Percentiles rank a stretch among this genome's conserved stretches.
Conservation (phyloP, 768 basidiomycete genomes). For the Brasilioporus rufonigricans region DNA sequence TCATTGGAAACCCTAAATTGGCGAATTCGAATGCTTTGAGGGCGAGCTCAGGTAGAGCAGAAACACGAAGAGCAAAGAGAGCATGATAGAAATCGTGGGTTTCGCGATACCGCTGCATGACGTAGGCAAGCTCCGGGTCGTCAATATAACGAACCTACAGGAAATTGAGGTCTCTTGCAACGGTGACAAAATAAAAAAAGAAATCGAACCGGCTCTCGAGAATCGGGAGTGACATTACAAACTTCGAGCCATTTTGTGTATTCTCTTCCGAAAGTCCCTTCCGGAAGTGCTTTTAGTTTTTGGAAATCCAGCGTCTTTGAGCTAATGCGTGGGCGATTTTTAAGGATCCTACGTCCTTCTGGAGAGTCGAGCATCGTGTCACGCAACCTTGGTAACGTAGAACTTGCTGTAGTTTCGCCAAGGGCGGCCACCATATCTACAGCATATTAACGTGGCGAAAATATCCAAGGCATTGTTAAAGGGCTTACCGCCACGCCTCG, state of each 20-base stretch:
- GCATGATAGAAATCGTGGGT: slow-evolving; percentile 98
- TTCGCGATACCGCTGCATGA: slow-evolving; percentile 97
- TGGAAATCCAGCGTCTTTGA: slow-evolving; percentile 73
- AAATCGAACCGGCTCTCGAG: slow-evolving; percentile 74
- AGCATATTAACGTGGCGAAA: neutral
- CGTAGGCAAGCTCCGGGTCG: slow-evolving; percentile 94
- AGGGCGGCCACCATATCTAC: slow-evolving; percentile 94
- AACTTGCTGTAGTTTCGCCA: slow-evolving; percentile 88
- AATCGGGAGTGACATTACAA: slow-evolving; percentile 90
- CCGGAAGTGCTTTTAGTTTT: slow-evolving; percentile 59
- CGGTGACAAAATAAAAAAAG: neutral
- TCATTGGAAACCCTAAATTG: slow-evolving; percentile 88
- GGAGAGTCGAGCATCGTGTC: slow-evolving; percentile 73
- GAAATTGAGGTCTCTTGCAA: neutral
- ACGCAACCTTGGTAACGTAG: slow-evolving; percentile 70
- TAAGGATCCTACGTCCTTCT: slow-evolving; percentile 83
- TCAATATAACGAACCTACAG: slow-evolving; percentile 88
- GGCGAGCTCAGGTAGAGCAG: slow-evolving; percentile 87
- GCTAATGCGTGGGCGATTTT: slow-evolving; percentile 80
- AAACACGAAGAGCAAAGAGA: slow-evolving; percentile 83
- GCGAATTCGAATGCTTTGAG: slow-evolving; percentile 94
- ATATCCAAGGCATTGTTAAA: neutral
- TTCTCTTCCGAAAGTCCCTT: slow-evolving; percentile 81
- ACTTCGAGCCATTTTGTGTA: slow-evolving; percentile 90
- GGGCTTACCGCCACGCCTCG: slow-evolving; percentile 76